Conservation (phyloP, 2,329 filamentous ascomycete species). For the Scedosporium boydii region DNA sequence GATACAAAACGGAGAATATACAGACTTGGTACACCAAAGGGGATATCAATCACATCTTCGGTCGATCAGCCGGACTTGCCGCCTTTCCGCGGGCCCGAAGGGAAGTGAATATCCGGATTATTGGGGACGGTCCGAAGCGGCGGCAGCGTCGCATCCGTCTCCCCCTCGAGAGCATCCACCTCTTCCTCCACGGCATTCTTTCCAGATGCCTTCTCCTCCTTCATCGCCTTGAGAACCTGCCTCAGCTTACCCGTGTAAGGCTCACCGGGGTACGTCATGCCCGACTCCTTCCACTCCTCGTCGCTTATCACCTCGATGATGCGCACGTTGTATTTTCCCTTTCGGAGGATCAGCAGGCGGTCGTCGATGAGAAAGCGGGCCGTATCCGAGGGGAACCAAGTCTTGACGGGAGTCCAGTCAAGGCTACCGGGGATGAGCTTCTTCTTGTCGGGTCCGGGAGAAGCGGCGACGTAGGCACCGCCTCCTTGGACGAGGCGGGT, state of each 20-base stretch:
- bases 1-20: background rate
- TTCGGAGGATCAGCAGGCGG: constrained; percentile 49
- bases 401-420: constrained; percentile 51
- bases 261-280: constrained; percentile 43
- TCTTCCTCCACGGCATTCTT: constrained; percentile 4
- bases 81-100: constrained; percentile 8
- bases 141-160: constrained; percentile 7
- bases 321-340: constrained; percentile 54
- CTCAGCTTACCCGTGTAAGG: constrained; percentile 38
- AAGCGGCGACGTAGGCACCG: constrained; percentile 52
- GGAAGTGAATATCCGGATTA: constrained; percentile 15
- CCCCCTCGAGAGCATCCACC: constrained; percentile 2
- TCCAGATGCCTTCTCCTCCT: constrained; percentile 26
- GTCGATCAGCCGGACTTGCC: background rate
- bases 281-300: constrained; percentile 39
- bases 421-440: constrained; percentile 39
- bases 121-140: constrained; percentile 10
- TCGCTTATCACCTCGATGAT: constrained; percentile 51
- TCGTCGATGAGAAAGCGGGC: constrained; percentile 51
- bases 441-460: constrained; percentile 27
- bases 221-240: constrained; percentile 27
- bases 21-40: background rate
- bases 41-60: background rate
- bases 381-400: constrained; percentile 48
- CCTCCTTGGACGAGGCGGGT: constrained; percentile 44